phyloP scores from a whole-genome alignment of 768 basidiomycete species.

The Erythrobasidium yunnanense region DNA sequence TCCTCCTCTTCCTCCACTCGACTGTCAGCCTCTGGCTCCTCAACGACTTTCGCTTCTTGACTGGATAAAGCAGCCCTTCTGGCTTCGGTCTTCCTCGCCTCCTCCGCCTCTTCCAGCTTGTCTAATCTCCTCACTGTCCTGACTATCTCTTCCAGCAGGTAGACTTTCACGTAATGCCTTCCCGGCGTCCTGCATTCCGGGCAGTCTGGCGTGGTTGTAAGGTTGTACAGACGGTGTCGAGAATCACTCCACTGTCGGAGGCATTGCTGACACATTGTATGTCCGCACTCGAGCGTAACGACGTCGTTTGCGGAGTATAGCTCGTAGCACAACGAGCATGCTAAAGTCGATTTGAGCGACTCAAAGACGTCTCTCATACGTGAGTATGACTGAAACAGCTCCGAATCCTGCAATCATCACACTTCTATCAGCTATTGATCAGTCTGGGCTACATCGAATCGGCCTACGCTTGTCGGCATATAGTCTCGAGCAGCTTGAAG shows the following conservation, averaged over 20 bases:
- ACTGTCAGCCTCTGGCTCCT: too few species aligned
- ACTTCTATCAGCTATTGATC: background rate
- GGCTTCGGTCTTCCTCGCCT: background rate
- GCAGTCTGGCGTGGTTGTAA: conserved; percentile 22
- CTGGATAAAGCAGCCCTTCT: background rate
- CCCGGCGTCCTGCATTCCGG: conserved; percentile 22
- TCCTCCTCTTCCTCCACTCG: too few species aligned
- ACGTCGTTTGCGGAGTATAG: background rate
- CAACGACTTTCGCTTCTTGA: too few species aligned
- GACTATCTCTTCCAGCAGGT: conserved; percentile 19
- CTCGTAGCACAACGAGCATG: conserved; percentile 23
- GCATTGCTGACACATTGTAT: conserved; percentile 11
- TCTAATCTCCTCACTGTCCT: conserved; percentile 15
- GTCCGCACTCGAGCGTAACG: conserved; percentile 16
- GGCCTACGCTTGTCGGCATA: conserved; percentile 6
- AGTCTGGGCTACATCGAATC: background rate
- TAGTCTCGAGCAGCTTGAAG: conserved; percentile 4
- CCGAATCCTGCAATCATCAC: conserved; percentile 1
- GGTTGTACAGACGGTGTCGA: conserved; percentile 5
- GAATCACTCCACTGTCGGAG: conserved; percentile 2
- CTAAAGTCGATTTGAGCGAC: background rate
- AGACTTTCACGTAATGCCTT: conserved; percentile 22
- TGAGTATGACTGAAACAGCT: background rate
- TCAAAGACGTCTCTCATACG: conserved; percentile 23
- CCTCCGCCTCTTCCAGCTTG: background rate